phyloP scores from a whole-genome alignment of 2,329 filamentous ascomycete species.

The Stenocarpella maydis region DNA sequence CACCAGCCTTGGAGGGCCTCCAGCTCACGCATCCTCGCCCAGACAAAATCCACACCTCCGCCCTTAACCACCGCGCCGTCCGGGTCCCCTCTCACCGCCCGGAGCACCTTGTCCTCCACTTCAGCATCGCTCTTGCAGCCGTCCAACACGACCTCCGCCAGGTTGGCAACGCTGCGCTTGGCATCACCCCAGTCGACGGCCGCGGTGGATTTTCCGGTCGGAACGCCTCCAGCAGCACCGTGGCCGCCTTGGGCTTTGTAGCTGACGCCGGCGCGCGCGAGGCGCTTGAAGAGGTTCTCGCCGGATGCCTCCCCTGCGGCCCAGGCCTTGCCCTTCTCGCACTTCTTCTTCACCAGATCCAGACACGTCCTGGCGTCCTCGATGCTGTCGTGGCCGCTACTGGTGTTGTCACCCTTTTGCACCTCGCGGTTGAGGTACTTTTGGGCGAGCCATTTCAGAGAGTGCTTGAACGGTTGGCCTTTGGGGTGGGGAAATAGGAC shows the following conservation, averaged over 20 bases:
- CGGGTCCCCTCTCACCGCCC: conserved; percentile 66
- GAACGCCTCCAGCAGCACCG: conserved; percentile 62
- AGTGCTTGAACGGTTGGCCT: conserved; percentile 88
- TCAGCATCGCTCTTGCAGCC: conserved; percentile 67
- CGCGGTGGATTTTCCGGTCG: conserved; percentile 70
- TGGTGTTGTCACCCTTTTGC: conserved; percentile 75
- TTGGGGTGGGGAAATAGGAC: conserved; percentile 90
- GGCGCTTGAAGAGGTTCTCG: conserved; percentile 89
- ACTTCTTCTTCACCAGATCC: conserved; percentile 94
- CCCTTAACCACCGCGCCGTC: conserved; percentile 65
- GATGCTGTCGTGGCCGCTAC: conserved; percentile 83
- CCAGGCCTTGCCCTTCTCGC: conserved; percentile 89
- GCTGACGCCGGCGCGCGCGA: conserved; percentile 69
- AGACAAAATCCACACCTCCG: conserved; percentile 72
- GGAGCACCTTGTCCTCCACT: conserved; percentile 61
- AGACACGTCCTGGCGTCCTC: conserved; percentile 93
- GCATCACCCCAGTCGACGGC: conserved; percentile 93
- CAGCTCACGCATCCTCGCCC: conserved; percentile 71
- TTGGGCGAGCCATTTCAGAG: conserved; percentile 86
- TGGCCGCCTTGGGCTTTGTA: conserved; percentile 69
- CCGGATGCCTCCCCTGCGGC: conserved; percentile 79
- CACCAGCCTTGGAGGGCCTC: conserved; percentile 74
- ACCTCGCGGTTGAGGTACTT: conserved; percentile 89
- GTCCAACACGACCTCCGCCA: conserved; percentile 64
- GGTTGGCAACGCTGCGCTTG: conserved; percentile 62